phyloP scores from a whole-genome alignment of 805 yeast genomes.

The Nakazawaea peltata region DNA sequence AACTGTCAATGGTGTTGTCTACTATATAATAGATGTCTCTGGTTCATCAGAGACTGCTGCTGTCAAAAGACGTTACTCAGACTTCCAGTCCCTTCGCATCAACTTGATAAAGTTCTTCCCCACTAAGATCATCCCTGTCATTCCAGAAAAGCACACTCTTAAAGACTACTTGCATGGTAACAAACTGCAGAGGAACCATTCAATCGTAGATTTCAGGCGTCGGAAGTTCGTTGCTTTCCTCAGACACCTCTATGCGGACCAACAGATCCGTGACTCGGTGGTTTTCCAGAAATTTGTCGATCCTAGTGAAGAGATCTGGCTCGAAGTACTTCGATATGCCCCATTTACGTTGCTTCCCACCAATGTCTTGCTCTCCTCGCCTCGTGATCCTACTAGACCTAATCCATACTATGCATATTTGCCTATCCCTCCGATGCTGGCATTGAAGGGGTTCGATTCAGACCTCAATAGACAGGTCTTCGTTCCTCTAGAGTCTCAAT shows the following conservation, averaged over 20 bases:
- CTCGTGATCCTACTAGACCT: constrained; percentile 41
- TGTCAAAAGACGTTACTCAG: constrained; percentile 78
- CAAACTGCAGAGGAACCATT: constrained; percentile 24
- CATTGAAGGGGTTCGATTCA: constrained; percentile 19
- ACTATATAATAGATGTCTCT: not conserved
- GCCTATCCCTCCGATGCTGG: constrained; percentile 30
- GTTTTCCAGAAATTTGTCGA: constrained; percentile 41
- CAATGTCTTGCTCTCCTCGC: constrained; percentile 40
- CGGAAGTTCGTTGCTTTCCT: constrained; percentile 37
- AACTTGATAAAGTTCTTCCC: constrained; percentile 70
- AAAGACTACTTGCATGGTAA: constrained; percentile 29
- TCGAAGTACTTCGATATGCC: constrained; percentile 28
- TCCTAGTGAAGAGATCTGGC: constrained; percentile 43
- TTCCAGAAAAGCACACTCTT: constrained; percentile 76
- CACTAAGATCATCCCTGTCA: constrained; percentile 85
- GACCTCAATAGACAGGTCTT: constrained; percentile 17
- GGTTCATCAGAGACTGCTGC: not conserved
- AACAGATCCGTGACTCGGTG: constrained; percentile 26
- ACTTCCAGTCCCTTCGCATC: constrained; percentile 76
- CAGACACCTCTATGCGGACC: constrained; percentile 27
- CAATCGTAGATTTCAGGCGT: constrained; percentile 38
- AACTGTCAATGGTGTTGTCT: constrained; percentile 2
- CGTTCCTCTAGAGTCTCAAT: constrained; percentile 18
- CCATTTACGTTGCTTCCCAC: constrained; percentile 37
- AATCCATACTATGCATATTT: constrained; percentile 43